Percentiles rank a stretch among this genome's conserved stretches.
These are phyloP conservation scores for Nemania sp. DNA, from an alignment of 2,329 filamentous ascomycete genomes.

Conservation along the genomic window DNA sequence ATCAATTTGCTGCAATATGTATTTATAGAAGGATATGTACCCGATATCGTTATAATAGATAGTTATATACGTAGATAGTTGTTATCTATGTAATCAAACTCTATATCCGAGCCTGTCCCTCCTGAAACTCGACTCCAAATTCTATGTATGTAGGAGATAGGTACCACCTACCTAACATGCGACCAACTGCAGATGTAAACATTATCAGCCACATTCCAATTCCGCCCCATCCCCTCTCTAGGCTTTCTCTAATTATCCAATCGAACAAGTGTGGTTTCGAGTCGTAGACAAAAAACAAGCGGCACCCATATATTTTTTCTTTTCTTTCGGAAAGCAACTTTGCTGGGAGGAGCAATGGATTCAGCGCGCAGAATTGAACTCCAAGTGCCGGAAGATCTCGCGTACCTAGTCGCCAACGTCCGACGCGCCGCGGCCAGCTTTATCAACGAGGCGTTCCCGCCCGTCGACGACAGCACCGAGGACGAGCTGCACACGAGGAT, in stretches of 20 bases:
- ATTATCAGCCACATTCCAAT: constrained; percentile 11
- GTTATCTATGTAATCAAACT: too few species aligned
- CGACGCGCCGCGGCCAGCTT: constrained; percentile 75
- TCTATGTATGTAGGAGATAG: too few species aligned
- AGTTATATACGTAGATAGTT: too few species aligned
- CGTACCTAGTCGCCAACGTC: constrained; percentile 76
- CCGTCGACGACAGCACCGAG: constrained; percentile 67
- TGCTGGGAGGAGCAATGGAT: constrained; percentile 37
- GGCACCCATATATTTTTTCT: not conserved
- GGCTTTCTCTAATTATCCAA: not conserved
- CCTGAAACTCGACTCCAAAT: too few species aligned
- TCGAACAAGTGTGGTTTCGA: not conserved
- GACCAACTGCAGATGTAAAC: constrained; percentile 11
- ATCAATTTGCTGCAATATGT: too few species aligned
- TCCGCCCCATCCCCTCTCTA: not conserved
- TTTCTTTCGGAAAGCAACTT: not conserved
- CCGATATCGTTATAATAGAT: constrained; percentile 20
- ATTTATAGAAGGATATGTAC: not conserved
- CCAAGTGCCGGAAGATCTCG: constrained; percentile 78
- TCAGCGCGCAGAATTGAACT: constrained; percentile 81
- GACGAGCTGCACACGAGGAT: constrained; percentile 70
- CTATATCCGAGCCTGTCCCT: constrained; percentile 36
- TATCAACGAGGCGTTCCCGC: constrained; percentile 76
- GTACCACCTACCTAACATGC: not conserved
- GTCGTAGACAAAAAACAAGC: not conserved